Base-by-base conservation (phyloP, 176 grass and related monocot genomes). In the Typha latifolia region DNA sequence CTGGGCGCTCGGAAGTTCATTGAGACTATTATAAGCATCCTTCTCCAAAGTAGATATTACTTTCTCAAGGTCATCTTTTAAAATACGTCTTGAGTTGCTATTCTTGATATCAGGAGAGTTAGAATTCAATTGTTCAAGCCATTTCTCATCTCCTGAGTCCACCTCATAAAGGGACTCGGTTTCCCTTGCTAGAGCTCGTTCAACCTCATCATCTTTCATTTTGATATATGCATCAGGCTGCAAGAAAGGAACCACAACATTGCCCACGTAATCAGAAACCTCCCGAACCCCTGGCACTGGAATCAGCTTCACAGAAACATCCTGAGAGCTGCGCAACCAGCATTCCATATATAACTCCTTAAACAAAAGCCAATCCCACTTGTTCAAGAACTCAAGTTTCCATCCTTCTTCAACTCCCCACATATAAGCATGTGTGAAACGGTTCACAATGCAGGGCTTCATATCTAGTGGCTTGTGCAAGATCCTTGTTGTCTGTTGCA, bases 291-390 rank as follows among this genome's bases (percentile, higher is more conserved):
- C 89, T 62, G 86, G 94, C 61, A 78, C 88, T 12, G 86, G 89
- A 49, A 99, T 90, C 21, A 64, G 72, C 67, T 79, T 84, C 10
- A 55, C 78, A 53, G 63, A 67, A 51, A 69, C 55, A 22, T 51
- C 71, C 51, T 62, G 71, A 37, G 83, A 79, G 66, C 87, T 99
- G 61, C 86, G 88, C 47, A 84, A 72, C 43, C 73, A 51, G 12
- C 94, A 87, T 62, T 87, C 86, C 37, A 84, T 65, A 68, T 90
- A 89, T 72, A 99, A 69, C 69, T 99, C 89, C 61, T 90, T 99
- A 52, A 99, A 99, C 62, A 99, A 63, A 75, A 93, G 69, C 94
- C 94, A 99, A 76, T 99, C 86, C 83, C 79, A 85, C 23, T 70
- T 92, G 49, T 99, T 85, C 29, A 32, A 62, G 67, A 99, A 99